A percentile compares a stretch with the other conserved stretches of the same genome.
Conservation (phyloP, 2,329 filamentous ascomycete genomes). For the Cladosporium velox region DNA sequence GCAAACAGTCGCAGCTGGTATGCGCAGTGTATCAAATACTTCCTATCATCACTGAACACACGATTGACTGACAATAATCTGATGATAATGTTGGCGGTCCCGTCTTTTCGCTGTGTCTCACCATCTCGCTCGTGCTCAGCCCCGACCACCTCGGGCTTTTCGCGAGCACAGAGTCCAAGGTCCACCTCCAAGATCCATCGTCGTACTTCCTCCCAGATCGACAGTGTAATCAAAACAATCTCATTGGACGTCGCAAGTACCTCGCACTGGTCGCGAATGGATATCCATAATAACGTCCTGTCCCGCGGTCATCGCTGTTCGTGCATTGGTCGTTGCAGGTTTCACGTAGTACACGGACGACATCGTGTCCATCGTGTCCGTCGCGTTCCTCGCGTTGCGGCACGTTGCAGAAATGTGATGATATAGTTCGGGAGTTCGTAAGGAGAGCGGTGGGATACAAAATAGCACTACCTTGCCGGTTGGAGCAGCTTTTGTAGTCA, state of each 20-base stretch:
- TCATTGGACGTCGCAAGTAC: neutral
- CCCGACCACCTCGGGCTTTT: conserved; percentile 5
- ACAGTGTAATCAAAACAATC: neutral
- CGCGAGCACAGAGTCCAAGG: neutral
- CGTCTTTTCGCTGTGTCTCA: neutral
- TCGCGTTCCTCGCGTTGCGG: neutral
- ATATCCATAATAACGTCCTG: neutral
- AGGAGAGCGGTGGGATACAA: neutral
- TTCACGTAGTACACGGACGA: neutral
- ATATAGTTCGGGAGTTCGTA: neutral
- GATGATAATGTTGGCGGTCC: neutral
- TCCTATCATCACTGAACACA: neutral
- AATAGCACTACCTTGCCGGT: too few relatives aligned
- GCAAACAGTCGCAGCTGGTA: neutral
- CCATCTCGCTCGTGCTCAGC: neutral
- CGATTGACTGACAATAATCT: neutral
- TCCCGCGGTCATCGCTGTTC: neutral
- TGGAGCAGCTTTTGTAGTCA: neutral
- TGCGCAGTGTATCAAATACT: neutral
- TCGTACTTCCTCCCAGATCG: neutral
- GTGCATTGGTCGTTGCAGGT: neutral
- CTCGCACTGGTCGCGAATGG: neutral
- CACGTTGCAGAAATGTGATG: neutral
- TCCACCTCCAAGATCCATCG: neutral
- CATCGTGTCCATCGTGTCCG: neutral